Conservation (phyloP, 352 stramenopile genomes). For the Chrysophaeum taylorii region DNA sequence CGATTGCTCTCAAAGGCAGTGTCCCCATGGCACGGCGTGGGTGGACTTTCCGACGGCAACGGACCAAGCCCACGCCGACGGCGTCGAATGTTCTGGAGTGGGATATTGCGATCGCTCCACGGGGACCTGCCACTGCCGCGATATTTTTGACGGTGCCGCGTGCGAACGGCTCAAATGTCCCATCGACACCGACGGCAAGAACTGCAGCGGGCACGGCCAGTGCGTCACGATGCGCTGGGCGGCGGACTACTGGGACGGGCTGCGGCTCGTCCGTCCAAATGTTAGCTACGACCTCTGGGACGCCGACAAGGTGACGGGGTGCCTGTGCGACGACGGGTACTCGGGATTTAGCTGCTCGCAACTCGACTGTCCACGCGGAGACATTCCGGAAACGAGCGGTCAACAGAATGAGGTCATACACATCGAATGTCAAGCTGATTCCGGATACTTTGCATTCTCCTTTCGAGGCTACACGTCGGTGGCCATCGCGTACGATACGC, state of each 20-base stretch:
- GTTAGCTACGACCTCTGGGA: slow-evolving; percentile 13
- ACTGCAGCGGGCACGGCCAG: slow-evolving; percentile 64
- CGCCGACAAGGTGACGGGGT: slow-evolving; percentile 20
- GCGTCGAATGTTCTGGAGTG: slow-evolving; percentile 64
- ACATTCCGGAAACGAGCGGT: slow-evolving; percentile 1
- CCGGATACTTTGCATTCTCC: not conserved
- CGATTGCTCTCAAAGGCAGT: slow-evolving; percentile 13
- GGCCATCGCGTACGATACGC: slow-evolving; percentile 13
- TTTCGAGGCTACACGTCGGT: slow-evolving; percentile 14
- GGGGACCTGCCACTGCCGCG: slow-evolving; percentile 64
- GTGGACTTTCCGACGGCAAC: slow-evolving; percentile 10
- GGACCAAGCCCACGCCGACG: slow-evolving; percentile 14
- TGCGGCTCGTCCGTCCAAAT: not conserved
- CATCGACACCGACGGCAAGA: slow-evolving; percentile 38
- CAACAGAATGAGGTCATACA: slow-evolving; percentile 16
- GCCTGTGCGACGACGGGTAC: slow-evolving; percentile 19
- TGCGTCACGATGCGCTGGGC: slow-evolving; percentile 55
- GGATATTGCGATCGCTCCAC: slow-evolving; percentile 63
- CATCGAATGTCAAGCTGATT: slow-evolving; percentile 15
- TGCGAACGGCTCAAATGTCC: slow-evolving; percentile 69
- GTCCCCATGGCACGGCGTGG: not conserved
- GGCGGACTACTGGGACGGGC: slow-evolving; percentile 47
- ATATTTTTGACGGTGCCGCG: slow-evolving; percentile 70
- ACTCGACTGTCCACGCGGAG: slow-evolving; percentile 14
- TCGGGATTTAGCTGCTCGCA: slow-evolving; percentile 15